Evolutionary conservation across 495 filamentous ascomycete genomes (phyloP), one percentile per base, ranked within the genome.

Genomic region (Neurospora sp.): DNA sequence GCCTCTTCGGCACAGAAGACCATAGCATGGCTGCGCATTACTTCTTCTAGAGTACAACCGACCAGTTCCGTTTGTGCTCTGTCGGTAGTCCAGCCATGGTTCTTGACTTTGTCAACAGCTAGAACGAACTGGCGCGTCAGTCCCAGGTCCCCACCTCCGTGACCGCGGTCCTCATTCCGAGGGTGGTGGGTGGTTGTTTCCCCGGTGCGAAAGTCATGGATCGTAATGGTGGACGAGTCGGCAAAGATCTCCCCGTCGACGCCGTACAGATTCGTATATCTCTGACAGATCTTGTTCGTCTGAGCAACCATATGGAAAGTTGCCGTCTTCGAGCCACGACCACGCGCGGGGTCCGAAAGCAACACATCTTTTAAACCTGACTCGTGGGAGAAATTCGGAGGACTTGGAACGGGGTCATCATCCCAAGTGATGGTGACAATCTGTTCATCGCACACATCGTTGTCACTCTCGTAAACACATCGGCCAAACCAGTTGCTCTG

Each of bases 1-100:
- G 95, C 93, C 77, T 97, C 91, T 82, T 98, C 96, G 0, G 95
- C 95, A 44, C 93, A 94, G 84, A 97, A 98, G 2, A 98, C 96
- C 82, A 96, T 89, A 1, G 92, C 95, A 84, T 98, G 96, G 76
- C 93, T 97, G 41, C 91, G 86, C 18, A 99, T 88, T 8, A 89
- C 88, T 77, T 98, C 96, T 72, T 96, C 93, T 3, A 96, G 79
- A 0, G 89, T 92, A 82, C 93, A 96, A 2, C 93, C 93, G 7
- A 98, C 84, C 77, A 91, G 88, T 75, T 87, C 83, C 70, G 80
- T 85, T 87, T 99, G 96, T 9, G 95, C 96, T 71, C 87, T 86
- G 59, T 88, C 84, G 1, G 93, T 92, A 39, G 79, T 79, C 89
- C 89, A 88, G 4, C 88, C 89, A 39, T 86, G 81, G 77, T 90